Evolutionary conservation across 176 grass and related monocot species (phyloP).

Genomic region (Musa troglodytarum): DNA sequence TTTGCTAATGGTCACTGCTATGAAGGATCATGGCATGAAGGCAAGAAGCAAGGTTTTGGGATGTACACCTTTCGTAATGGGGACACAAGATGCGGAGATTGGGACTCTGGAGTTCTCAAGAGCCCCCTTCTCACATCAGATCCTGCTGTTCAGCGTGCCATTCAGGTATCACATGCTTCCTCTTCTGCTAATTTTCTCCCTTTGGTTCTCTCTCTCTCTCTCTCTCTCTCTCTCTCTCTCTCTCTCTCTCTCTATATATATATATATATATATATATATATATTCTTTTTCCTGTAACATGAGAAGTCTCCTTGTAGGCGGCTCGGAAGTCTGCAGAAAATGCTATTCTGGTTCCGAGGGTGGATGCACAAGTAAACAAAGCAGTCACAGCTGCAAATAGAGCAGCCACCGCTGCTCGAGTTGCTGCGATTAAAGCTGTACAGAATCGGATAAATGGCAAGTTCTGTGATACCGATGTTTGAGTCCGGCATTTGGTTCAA

Average conservation of each 20-base stretch:
- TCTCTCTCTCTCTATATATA: no score
- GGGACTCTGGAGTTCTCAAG: constrained; percentile 10
- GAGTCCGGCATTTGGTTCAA: neutral
- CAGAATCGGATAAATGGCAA: constrained; percentile 10
- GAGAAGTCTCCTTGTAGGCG: neutral
- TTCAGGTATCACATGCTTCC: constrained; percentile 2
- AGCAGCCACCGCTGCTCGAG: constrained; percentile 24
- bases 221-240: no score
- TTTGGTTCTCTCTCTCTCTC: neutral
- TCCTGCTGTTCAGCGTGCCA: constrained; percentile 1
- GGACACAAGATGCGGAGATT: constrained; percentile 9
- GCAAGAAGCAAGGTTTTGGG: constrained; percentile 16
- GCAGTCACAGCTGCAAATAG: constrained; percentile 11
- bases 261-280: no score
- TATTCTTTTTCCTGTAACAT: neutral
- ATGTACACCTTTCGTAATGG: constrained; percentile 16
- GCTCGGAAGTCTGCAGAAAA: constrained; percentile 10
- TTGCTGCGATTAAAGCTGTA: constrained; percentile 12
- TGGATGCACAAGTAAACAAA: constrained; percentile 10
- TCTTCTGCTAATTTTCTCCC: neutral
- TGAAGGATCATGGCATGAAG: constrained; percentile 19
- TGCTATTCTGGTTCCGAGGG: neutral
- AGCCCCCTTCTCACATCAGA: constrained; percentile 1
- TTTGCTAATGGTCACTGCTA: constrained; percentile 18
- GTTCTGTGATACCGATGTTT: constrained; percentile 3